Evolutionary conservation across 176 grass and related monocot species (phyloP).

Genomic region (Juncus effusus): DNA sequence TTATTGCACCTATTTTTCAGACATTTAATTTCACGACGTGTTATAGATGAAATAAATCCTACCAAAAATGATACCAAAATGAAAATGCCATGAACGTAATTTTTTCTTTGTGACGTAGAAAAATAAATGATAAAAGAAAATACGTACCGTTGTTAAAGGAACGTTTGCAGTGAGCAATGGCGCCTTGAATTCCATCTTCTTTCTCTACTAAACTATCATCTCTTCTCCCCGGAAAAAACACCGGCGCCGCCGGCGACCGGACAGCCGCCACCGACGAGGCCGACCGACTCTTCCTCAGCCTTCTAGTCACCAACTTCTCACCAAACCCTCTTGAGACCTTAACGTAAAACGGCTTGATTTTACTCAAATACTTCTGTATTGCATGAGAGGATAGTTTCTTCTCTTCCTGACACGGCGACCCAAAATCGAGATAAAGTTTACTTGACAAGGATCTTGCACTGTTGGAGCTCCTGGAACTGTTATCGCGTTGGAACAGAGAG

Average conservation of each 20-base stretch:
- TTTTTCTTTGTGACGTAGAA: not conserved
- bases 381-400: constrained; percentile 27
- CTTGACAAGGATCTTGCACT: constrained; percentile 21
- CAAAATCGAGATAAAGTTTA: constrained; percentile 33
- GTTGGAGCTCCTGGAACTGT: constrained; percentile 42
- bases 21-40: too few species aligned
- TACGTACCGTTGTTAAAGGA: constrained; percentile 55
- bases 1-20: too few species aligned
- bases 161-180: constrained; percentile 95
- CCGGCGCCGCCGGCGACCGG: constrained; percentile 8
- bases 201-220: constrained; percentile 79
- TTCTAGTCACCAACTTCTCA: constrained; percentile 19
- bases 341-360: constrained; percentile 65
- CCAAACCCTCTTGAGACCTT: constrained; percentile 18
- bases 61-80: too few species aligned
- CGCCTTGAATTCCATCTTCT: constrained; percentile 92
- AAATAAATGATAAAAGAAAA: not conserved
- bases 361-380: constrained; percentile 63
- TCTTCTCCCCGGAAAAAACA: constrained; percentile 23
- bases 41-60: too few species aligned
- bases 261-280: constrained; percentile 56
- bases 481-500: constrained; percentile 54
- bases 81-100: too few species aligned
- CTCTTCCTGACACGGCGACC: constrained; percentile 29
- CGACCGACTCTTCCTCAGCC: constrained; percentile 37